phyloP scores from a whole-genome alignment of 164 flowering plant species.

The Tetrastigma voinierianum region DNA sequence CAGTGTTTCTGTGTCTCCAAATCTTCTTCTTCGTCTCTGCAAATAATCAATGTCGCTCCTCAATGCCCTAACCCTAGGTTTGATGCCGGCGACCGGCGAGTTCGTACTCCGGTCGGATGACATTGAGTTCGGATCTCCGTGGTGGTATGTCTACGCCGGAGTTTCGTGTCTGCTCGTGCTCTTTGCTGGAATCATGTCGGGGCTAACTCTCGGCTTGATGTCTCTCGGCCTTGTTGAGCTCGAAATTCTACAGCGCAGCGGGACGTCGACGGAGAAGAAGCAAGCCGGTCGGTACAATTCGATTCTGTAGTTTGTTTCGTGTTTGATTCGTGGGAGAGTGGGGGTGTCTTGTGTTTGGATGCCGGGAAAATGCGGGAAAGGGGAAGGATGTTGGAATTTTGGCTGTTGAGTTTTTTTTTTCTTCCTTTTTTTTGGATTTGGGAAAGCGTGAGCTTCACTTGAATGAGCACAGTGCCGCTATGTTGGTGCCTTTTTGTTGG shows the following conservation, averaged over 20 bases:
- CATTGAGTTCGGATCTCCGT: constrained; percentile 39
- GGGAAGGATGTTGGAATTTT: too few species aligned
- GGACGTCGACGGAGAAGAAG: constrained; percentile 51
- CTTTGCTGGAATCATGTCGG: constrained; percentile 76
- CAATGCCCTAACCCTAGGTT: constrained; percentile 13
- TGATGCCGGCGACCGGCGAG: constrained; percentile 7
- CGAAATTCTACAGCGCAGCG: constrained; percentile 66
- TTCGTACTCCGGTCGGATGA: constrained; percentile 20
- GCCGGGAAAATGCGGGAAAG: too few species aligned
- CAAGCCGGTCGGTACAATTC: constrained; percentile 50
- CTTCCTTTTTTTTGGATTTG: too few species aligned
- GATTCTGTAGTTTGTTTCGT: too few species aligned
- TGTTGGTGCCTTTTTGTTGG: too few species aligned
- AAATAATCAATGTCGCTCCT: not conserved
- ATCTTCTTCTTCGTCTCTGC: too few species aligned
- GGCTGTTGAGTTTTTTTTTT: too few species aligned
- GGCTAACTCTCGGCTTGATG: constrained; percentile 68
- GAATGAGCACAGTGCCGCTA: too few species aligned
- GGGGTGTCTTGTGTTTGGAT: too few species aligned
- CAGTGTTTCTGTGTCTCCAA: not conserved
- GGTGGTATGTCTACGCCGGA: constrained; percentile 34
- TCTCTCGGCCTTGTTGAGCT: constrained; percentile 71
- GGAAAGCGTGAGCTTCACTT: too few species aligned
- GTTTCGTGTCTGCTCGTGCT: constrained; percentile 19
- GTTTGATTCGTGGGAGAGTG: too few species aligned